Conservation (phyloP, 1,284 basidiomycete genomes). For the Abortiporus biennis region DNA sequence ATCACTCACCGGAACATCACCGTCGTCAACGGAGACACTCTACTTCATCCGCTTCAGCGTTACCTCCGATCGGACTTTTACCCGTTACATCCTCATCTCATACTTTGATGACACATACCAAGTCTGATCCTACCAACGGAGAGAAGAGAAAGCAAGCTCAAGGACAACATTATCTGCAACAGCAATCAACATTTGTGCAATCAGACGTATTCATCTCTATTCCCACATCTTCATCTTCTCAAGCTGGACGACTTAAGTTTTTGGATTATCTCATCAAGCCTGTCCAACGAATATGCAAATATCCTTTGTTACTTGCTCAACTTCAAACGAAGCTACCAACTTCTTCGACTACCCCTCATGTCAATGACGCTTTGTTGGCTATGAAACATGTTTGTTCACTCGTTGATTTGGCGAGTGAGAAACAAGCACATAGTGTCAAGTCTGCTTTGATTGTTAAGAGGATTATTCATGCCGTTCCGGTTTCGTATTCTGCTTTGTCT, state of each 20-base stretch:
- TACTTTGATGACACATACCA: background rate
- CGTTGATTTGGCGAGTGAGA: slow-evolving; percentile 45
- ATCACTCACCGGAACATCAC: background rate
- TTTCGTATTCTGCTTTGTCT: too few relatives aligned
- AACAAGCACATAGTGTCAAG: slow-evolving; percentile 53
- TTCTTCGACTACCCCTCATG: slow-evolving; percentile 1
- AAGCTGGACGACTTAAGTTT: slow-evolving; percentile 47
- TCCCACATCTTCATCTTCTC: slow-evolving; percentile 13
- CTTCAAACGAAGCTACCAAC: slow-evolving; percentile 36
- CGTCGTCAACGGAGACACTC: slow-evolving; percentile 11
- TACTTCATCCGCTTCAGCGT: slow-evolving; percentile 1
- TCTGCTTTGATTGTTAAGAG: slow-evolving; percentile 66
- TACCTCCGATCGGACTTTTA: too few relatives aligned
- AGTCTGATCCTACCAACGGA: slow-evolving; percentile 8
- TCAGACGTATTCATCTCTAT: slow-evolving; percentile 2
- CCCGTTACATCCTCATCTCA: too few relatives aligned
- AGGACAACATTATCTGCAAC: slow-evolving; percentile 5
- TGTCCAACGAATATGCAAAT: slow-evolving; percentile 86
- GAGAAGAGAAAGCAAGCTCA: slow-evolving; percentile 12
- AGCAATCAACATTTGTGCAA: too few relatives aligned
- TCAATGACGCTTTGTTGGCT: slow-evolving; percentile 41
- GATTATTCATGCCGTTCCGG: slow-evolving; percentile 28
- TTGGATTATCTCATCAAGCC: slow-evolving; percentile 88
- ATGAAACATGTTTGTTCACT: slow-evolving; percentile 56
- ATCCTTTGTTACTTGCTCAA: slow-evolving; percentile 81